phyloP scores from a whole-genome alignment of 2,329 filamentous ascomycete species.

The Aspergillus piperis region DNA sequence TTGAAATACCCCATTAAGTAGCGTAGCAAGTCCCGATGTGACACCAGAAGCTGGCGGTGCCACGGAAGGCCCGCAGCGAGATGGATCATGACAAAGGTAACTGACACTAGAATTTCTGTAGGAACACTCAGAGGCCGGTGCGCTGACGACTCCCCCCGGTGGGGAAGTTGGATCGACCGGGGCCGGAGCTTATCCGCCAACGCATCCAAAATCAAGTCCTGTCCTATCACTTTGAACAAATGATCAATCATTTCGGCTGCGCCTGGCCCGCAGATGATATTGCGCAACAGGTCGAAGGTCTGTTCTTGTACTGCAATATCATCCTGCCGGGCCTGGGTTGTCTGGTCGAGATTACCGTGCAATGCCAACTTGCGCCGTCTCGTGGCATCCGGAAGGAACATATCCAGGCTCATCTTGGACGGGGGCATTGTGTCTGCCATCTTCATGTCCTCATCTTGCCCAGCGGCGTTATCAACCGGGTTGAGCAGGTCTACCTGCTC shows the following conservation, averaged over 20 bases:
- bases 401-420: slow-evolving; percentile 42
- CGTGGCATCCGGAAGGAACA: slow-evolving; percentile 42
- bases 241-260: slow-evolving; percentile 77
- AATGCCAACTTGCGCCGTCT: slow-evolving; percentile 47
- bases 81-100: slow-evolving; percentile 82
- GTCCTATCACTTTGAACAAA: slow-evolving; percentile 72
- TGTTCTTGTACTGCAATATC: slow-evolving; percentile 88
- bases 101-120: slow-evolving; percentile 71
- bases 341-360: slow-evolving; percentile 68
- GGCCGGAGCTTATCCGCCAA: slow-evolving; percentile 75
- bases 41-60: slow-evolving; percentile 75
- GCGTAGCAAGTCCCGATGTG: slow-evolving; percentile 73
- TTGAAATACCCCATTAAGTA: slow-evolving; percentile 72
- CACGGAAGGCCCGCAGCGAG: slow-evolving; percentile 78
- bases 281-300: slow-evolving; percentile 83
- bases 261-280: slow-evolving; percentile 72
- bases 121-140: slow-evolving; percentile 37
- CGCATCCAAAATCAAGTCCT: slow-evolving; percentile 77
- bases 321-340: slow-evolving; percentile 69
- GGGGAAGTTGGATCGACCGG: slow-evolving; percentile 34
- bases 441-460: slow-evolving; percentile 35
- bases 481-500: slow-evolving; percentile 63
- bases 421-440: slow-evolving; percentile 43
- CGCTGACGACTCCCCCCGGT: slow-evolving; percentile 33
- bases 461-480: slow-evolving; percentile 42